Percentiles rank a stretch among this genome's conserved stretches.
Evolutionary conservation across 192 early-diverging fungal species (phyloP).

Genomic region (Coemansia sp.): DNA sequence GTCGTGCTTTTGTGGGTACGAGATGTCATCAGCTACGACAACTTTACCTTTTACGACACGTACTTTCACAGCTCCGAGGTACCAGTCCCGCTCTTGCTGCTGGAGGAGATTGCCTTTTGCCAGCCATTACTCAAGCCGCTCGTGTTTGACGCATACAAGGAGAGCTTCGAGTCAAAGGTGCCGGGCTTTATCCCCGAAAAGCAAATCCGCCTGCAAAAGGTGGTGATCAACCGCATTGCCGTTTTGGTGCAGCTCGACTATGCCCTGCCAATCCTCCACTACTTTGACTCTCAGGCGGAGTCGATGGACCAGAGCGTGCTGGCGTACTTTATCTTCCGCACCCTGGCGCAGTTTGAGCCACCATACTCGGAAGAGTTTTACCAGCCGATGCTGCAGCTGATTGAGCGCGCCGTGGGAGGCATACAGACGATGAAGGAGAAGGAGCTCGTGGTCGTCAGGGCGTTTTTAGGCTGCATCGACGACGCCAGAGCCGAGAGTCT

Average conservation of each 20-base stretch:
- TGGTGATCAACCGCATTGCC: constrained; percentile 69
- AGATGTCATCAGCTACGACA: constrained; percentile 62
- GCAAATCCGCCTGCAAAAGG: constrained; percentile 69
- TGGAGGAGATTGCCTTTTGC: constrained; percentile 78
- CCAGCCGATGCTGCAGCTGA: constrained; percentile 28
- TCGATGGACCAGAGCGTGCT: constrained; percentile 70
- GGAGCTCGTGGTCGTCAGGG: constrained; percentile 21
- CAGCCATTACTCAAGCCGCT: constrained; percentile 69
- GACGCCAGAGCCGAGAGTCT: constrained; percentile 11
- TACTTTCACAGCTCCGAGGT: constrained; percentile 69
- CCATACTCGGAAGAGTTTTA: constrained; percentile 35
- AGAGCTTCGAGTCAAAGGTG: constrained; percentile 61
- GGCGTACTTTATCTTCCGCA: constrained; percentile 64
- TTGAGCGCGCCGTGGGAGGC: constrained; percentile 24
- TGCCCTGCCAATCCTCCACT: constrained; percentile 65
- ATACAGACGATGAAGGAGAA: constrained; percentile 29
- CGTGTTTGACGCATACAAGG: constrained; percentile 66
- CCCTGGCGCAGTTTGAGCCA: constrained; percentile 26
- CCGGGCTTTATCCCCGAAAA: constrained; percentile 62
- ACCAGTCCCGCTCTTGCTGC: constrained; percentile 62
- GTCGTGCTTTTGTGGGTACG: constrained; percentile 63
- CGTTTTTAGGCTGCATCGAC: constrained; percentile 31
- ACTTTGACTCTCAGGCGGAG: constrained; percentile 57
- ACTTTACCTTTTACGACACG: constrained; percentile 64
- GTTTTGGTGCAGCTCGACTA: constrained; percentile 67